A percentile compares a stretch with the other conserved stretches of the same genome.
Conservation (phyloP, 2,329 filamentous ascomycete genomes). For the Aspergillaceae sp. region DNA sequence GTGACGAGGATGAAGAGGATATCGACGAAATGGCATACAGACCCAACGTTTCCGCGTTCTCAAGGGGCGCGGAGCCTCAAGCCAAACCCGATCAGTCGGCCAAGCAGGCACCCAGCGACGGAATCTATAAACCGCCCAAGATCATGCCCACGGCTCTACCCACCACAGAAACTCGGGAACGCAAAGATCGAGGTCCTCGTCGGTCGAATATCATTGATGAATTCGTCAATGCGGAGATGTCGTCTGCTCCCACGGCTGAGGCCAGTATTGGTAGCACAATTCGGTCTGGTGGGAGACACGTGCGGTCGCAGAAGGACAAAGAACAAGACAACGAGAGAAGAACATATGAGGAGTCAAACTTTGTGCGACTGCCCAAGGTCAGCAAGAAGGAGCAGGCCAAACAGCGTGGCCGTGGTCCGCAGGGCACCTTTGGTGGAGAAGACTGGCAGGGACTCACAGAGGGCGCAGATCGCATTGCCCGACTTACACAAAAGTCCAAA, state of each 20-base stretch:
- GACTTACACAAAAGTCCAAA: conserved; percentile 64
- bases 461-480: conserved; percentile 77
- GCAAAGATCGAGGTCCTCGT: conserved; percentile 52
- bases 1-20: conserved; percentile 29
- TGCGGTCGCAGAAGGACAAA: conserved; percentile 68
- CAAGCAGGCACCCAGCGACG: conserved; percentile 39
- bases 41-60: conserved; percentile 48
- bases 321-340: conserved; percentile 68
- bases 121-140: conserved; percentile 79
- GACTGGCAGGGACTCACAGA: conserved; percentile 83
- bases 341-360: conserved; percentile 88
- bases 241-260: conserved; percentile 68
- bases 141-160: conserved; percentile 84
- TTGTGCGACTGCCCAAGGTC: conserved; percentile 73
- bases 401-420: conserved; percentile 38
- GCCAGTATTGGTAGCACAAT: conserved; percentile 92
- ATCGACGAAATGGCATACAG: conserved; percentile 56
- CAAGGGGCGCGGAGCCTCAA: conserved; percentile 33
- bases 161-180: conserved; percentile 50
- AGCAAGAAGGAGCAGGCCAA: conserved; percentile 78
- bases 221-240: conserved; percentile 79
- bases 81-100: conserved; percentile 14
- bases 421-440: conserved; percentile 73
- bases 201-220: conserved; percentile 86
- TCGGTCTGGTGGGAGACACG: conserved; percentile 64